phyloP scores from a whole-genome alignment of 306 rosid species.

The Gastrolobium villosum region DNA sequence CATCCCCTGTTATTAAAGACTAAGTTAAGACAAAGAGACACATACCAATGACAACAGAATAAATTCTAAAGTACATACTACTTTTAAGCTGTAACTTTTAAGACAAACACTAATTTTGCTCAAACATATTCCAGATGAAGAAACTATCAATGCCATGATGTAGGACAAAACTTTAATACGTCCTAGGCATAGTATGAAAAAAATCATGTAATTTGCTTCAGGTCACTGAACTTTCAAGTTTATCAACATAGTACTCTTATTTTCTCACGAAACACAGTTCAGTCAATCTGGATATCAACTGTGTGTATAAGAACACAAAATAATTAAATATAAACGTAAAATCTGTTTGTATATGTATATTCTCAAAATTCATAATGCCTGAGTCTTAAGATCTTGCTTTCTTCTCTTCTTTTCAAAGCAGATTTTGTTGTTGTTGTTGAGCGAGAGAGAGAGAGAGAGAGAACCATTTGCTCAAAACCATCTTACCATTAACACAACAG shows the following conservation, averaged over 20 bases:
- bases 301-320: not conserved
- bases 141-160: not conserved
- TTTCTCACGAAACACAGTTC: conserved; percentile 1
- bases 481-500: too few species aligned
- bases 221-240: conserved; percentile 8
- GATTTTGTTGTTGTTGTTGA: not conserved
- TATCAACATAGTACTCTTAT: conserved; percentile 7
- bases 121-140: conserved; percentile 30
- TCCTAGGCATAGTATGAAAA: not conserved
- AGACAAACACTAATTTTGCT: conserved; percentile 2
- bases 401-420: not conserved
- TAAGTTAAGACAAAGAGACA: conserved; percentile 38
- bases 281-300: not conserved
- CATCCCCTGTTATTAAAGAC: conserved; percentile 68
- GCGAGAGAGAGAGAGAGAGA: too few species aligned
- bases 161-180: not conserved
- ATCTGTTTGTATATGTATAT: not conserved
- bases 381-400: not conserved
- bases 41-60: conserved; percentile 30
- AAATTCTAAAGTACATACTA: conserved; percentile 12
- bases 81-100: conserved; percentile 9
- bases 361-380: not conserved
- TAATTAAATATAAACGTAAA: not conserved
- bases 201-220: conserved; percentile 14
- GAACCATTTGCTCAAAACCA: too few species aligned